A percentile compares a stretch with the other conserved stretches of the same genome.
Evolutionary conservation across 768 basidiomycete genomes (phyloP).

Genomic region (Trametes cinnabarina): DNA sequence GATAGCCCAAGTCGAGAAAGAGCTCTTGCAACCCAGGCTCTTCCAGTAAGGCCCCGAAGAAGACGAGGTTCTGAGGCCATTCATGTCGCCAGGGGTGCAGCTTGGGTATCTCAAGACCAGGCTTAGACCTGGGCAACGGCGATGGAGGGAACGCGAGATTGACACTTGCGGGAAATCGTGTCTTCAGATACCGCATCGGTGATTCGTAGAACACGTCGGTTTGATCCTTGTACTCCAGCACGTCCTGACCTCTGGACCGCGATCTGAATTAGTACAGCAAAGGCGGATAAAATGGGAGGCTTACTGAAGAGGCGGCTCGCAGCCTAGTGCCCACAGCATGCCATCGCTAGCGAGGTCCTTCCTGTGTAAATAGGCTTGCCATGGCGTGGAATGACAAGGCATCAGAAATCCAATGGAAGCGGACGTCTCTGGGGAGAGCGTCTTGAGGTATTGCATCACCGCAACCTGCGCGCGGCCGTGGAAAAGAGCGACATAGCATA

Average conservation of each 20-base stretch:
- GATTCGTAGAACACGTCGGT: slow-evolving; percentile 76
- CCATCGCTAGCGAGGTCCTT: slow-evolving; percentile 53
- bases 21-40: slow-evolving; percentile 16
- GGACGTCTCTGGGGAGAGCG: slow-evolving; percentile 49
- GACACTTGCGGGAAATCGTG: slow-evolving; percentile 65
- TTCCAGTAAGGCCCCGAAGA: slow-evolving; percentile 78
- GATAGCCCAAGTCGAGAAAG: slow-evolving; percentile 19
- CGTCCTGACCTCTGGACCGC: slow-evolving; percentile 51
- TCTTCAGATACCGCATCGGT: slow-evolving; percentile 62
- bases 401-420: slow-evolving; percentile 74
- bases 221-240: slow-evolving; percentile 69
- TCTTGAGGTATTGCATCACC: slow-evolving; percentile 67
- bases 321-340: slow-evolving; percentile 80
- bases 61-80: slow-evolving; percentile 80
- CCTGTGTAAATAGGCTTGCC: slow-evolving; percentile 83
- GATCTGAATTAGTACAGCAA: background rate
- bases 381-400: slow-evolving; percentile 97
- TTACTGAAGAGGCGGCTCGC: slow-evolving; percentile 88
- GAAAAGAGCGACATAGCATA: slow-evolving; percentile 67
- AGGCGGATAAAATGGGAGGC: slow-evolving; percentile 22
- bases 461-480: slow-evolving; percentile 80
- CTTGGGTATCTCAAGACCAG: slow-evolving; percentile 36
- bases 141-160: slow-evolving; percentile 65
- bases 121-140: slow-evolving; percentile 48
- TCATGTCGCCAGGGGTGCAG: slow-evolving; percentile 56